phyloP scores from a whole-genome alignment of 2,329 filamentous ascomycete genomes.

The Alternaria consortialis region DNA sequence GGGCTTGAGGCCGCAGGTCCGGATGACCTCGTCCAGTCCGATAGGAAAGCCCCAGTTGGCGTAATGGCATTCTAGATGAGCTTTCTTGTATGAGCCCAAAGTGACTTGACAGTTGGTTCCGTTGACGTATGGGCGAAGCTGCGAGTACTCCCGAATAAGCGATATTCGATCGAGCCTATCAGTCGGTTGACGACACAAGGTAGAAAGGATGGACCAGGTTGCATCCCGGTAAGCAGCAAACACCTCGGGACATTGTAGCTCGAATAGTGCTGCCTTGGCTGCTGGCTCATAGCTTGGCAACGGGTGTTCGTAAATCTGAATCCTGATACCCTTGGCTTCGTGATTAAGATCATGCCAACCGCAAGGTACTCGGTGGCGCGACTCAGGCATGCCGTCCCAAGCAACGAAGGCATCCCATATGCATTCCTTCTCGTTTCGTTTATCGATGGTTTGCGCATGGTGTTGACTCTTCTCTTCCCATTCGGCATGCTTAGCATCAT shows the following conservation, averaged over 20 bases:
- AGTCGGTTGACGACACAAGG: conserved; percentile 38
- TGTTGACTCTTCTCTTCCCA: conserved; percentile 43
- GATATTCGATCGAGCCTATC: conserved; percentile 19
- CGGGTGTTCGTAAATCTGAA: conserved; percentile 61
- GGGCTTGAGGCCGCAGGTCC: conserved; percentile 58
- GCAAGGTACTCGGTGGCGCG: conserved; percentile 48
- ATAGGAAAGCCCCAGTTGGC: conserved; percentile 53
- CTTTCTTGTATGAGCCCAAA: conserved; percentile 59
- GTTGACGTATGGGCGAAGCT: conserved; percentile 38
- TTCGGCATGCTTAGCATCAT: conserved; percentile 52
- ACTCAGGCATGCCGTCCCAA: conserved; percentile 6
- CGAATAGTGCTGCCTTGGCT: conserved; percentile 61
- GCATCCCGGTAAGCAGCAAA: conserved; percentile 62
- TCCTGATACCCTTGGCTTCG: conserved; percentile 52
- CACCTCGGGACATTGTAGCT: conserved; percentile 57
- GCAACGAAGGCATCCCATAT: conserved; percentile 42
- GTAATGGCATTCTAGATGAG: conserved; percentile 61
- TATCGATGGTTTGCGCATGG: conserved; percentile 13
- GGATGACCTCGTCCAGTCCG: conserved; percentile 53
- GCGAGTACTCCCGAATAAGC: conserved; percentile 45
- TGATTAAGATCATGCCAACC: conserved; percentile 55
- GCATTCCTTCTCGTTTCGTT: conserved; percentile 45
- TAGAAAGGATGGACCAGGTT: conserved; percentile 60
- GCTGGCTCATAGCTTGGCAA: conserved; percentile 53
- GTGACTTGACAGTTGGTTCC: conserved; percentile 34